Base-by-base conservation (phyloP, 306 rosid genomes). In the Rubus parviflorus region DNA sequence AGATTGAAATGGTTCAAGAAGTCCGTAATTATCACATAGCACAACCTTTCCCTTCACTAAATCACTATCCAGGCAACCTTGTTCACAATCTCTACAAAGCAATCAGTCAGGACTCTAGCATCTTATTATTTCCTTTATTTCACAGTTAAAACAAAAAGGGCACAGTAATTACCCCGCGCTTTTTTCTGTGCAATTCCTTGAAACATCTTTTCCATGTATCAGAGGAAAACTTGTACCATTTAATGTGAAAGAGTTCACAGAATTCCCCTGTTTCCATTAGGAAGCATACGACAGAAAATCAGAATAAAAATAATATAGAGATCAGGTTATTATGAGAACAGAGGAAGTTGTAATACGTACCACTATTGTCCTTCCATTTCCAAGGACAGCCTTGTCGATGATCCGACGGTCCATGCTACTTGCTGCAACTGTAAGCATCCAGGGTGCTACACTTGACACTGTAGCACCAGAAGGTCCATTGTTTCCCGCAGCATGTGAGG, bases 381-480 rank as follows among this genome's bases (percentile, higher is more conserved):
- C 89, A 22, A 87, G 82, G 20, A 79, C 66, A n/a, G 79, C 74
- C 41, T 84, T 77, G 77, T 70, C 81, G 6, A 80, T 41, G 40
- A 84, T 51, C 25, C 22, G 45, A 17, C 82, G 68, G 20, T 88
- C 88, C 5, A 30, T 88, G 53, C 56, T 81, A 20, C 90, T 86
- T 37, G 92, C 88, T 49, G 81, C 88, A 3, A 82, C 87, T 6
- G 79, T 9, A 14, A 88, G 45, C 7, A 86, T 3, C 90, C 88
- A 88, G 1, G 90, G 90, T n/a, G 88, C 86, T 16, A 81, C 37
- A 49, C 85, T 82, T 43, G 16, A 0, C 2, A 72, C 40, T 0
- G 82, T 2, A 25, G 47, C 45, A 6, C 1, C 0, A 10, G 0
- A 0, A 3, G 83, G 86, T 2, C 92, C 90, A 13, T 2, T 0